Evolutionary conservation across 805 yeast genomes (phyloP), one percentile per base, ranked within the genome.

Genomic region (Suhomyces pyralidae): DNA sequence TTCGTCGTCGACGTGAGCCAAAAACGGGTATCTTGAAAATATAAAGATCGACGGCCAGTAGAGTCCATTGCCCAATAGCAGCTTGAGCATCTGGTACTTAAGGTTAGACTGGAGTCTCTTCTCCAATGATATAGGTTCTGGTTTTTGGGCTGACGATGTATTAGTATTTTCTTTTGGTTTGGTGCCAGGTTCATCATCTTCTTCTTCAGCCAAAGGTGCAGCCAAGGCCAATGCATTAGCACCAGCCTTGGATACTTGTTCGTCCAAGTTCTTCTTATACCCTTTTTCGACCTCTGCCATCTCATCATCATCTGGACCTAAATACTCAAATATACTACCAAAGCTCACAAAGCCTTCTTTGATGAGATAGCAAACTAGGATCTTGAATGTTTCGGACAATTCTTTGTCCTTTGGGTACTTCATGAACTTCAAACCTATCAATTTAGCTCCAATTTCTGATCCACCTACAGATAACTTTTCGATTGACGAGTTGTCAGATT

Each of bases 171-270:
- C 32, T 10, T 14, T 47, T n/a, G 22, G 38, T 8, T 36, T 34
- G 8, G 17, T 9, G 4, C 44, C n/a, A 7, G 28, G 10, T 15
- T 15, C 36, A 36, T 44, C 40, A 6, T 36, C 52, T 5, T 53
- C 57, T 34, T 86, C 93, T 38, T 82, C 84, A 3, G 78, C 75
- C 38, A 92, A 73, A 0, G 97, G 96, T 8, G 94, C 94, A 5
- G 97, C 97, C 59, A 91, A 65, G 0, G 97, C 94, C 47, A 92
- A 70, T 0, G 96, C 96, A 55, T 86, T 88, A 0, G 89, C 86
- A 22, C 81, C 78, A 0, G 92, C 86, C 55, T 76, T 74, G 59
- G 77, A 74, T 0, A 88, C 81, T 53, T 82, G 79, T 10, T 81
- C 81, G 14, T 84, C 83, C 52, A 77, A 59, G 8, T 77, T 73